Evolutionary conservation across 176 grass and related monocot genomes (phyloP).

Genomic region (Aechmea fasciata): DNA sequence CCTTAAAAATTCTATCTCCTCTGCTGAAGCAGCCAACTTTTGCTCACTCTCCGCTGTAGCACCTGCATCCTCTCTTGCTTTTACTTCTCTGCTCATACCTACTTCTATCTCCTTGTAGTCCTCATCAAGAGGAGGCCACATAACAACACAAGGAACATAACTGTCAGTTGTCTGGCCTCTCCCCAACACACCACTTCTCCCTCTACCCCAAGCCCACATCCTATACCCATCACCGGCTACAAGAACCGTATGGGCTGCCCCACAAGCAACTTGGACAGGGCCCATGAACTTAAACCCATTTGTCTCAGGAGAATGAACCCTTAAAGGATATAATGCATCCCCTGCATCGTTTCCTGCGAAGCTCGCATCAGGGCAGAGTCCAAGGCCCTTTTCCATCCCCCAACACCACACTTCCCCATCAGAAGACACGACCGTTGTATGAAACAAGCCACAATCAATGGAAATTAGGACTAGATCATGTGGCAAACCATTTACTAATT

Average conservation of each 20-base stretch:
- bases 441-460: slow-evolving; percentile 93
- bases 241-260: slow-evolving; percentile 95
- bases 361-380: slow-evolving; percentile 79
- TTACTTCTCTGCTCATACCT: slow-evolving; percentile 16
- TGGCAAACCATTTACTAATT: slow-evolving; percentile 66
- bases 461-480: slow-evolving; percentile 67
- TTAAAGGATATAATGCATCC: slow-evolving; percentile 68
- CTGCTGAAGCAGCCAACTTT: slow-evolving; percentile 46
- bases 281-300: slow-evolving; percentile 62
- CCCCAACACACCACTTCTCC: slow-evolving; percentile 77
- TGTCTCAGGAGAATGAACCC: slow-evolving; percentile 64
- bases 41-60: slow-evolving; percentile 36
- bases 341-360: slow-evolving; percentile 74
- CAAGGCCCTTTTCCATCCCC: slow-evolving; percentile 97
- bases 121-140: slow-evolving; percentile 67
- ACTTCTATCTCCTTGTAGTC: slow-evolving; percentile 32
- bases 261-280: slow-evolving; percentile 64
- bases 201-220: slow-evolving; percentile 93
- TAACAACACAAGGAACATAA: slow-evolving; percentile 62
- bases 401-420: slow-evolving; percentile 94
- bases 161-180: slow-evolving; percentile 50
- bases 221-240: slow-evolving; percentile 83
- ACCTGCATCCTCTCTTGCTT: slow-evolving; percentile 18
- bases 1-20: slow-evolving; percentile 46
- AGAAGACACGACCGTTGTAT: slow-evolving; percentile 73